Base-by-base conservation (phyloP, 75 land plant species). In the Selaginella moellendorffii region DNA sequence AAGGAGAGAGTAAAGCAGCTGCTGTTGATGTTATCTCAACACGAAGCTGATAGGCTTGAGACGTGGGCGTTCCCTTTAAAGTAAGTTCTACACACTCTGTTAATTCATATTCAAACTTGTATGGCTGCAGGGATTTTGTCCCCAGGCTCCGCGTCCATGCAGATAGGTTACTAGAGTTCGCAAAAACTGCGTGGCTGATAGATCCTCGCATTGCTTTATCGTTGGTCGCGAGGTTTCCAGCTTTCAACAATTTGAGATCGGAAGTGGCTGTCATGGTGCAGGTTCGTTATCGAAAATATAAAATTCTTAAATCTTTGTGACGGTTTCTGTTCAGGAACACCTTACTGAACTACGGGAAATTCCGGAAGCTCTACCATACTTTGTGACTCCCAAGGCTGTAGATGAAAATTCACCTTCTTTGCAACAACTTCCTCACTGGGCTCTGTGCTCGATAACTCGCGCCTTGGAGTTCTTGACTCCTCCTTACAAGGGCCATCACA, bases 381-480 rank as follows among this genome's bases (percentile, higher is more conserved):
- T 93, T 79, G 96, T 93, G 25, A 88, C 98, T 60, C 90, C 96
- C 27, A 85, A 82, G 66, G 96, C 98, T 22, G 87, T 86, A 62
- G 85, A 88, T 46, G 98, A 93, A 29, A 83, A 93, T 65, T 93
- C 98, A 27, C 62, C 70, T 21, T 63, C 86, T 24, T 53, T 93
- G 60, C 90, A 85, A 27, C 86, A 81, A 69, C 75, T 93, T 29
- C 96, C 87, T 36, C 98, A 93, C 54, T 93, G 98, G 98, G 85
- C 96, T 29, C 73, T 84, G 54, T 93, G 98, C 72, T 93, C 98
- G 21, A 78, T 93, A 17, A 89, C 96, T 42, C 82, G 83, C 30
- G 98, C 98, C 31, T 79, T 93, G 23, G 90, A 89, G 72, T 93
- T 93, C 71, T 77, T 93, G 20, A 93, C 90, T 71, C 98, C 98